phyloP scores from a whole-genome alignment of 73 alveolate genomes.

The Symbiodinium pilosum region DNA sequence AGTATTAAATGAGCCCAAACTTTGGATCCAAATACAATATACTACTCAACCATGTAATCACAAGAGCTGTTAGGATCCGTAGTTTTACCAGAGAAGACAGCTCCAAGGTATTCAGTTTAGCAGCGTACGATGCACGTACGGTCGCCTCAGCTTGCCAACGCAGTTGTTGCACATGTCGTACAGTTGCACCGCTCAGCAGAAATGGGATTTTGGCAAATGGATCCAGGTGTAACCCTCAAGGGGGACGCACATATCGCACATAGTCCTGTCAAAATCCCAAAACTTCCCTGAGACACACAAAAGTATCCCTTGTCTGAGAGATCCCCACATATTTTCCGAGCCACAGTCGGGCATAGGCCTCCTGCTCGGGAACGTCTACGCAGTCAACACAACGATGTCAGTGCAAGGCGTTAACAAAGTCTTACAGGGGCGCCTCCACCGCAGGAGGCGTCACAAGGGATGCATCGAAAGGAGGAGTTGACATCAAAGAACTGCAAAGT shows the following conservation, averaged over 20 bases:
- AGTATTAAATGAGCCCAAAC: not conserved
- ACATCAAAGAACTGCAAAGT: not conserved
- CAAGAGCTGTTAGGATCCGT: too few relatives aligned
- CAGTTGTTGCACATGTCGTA: too few relatives aligned
- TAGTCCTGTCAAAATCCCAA: too few relatives aligned
- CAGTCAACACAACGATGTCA: not conserved
- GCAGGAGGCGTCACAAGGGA: slow-evolving; percentile 55
- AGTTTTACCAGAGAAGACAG: too few relatives aligned
- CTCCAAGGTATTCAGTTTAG: too few relatives aligned
- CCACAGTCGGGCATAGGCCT: not conserved
- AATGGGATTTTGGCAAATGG: not conserved
- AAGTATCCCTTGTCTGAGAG: too few relatives aligned
- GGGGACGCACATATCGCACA: not conserved
- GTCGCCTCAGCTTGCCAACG: slow-evolving; percentile 32
- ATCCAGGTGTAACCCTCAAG: not conserved
- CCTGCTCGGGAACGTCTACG: not conserved
- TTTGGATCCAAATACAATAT: too few relatives aligned
- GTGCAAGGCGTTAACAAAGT: not conserved
- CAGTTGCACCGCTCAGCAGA: too few relatives aligned
- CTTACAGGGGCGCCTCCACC: slow-evolving; percentile 30
- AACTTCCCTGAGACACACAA: too few relatives aligned
- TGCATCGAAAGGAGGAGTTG: slow-evolving; percentile 69
- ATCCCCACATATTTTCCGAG: too few relatives aligned
- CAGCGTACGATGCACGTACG: slow-evolving; percentile 57
- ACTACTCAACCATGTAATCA: too few relatives aligned